Percentiles rank a stretch among this genome's conserved stretches.
Conservation (phyloP, 148 eudicot species). For the Chenopodium formosanum region DNA sequence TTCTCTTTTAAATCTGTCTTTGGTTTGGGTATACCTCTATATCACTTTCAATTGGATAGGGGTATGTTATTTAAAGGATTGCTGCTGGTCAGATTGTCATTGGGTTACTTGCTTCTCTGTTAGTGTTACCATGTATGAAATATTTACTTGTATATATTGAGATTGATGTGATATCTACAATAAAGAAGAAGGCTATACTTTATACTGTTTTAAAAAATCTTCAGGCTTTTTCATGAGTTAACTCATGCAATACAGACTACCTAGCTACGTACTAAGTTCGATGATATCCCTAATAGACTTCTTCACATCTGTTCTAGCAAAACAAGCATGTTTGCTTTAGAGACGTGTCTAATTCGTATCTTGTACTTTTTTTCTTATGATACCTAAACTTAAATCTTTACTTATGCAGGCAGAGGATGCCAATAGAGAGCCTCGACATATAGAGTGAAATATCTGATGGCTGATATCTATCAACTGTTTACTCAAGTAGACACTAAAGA, state of each 20-base stretch:
- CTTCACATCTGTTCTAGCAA: not conserved
- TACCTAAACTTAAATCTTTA: not conserved
- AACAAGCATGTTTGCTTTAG: not conserved
- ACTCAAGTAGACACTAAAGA: not conserved
- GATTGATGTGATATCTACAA: not conserved
- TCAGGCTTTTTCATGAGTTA: no score
- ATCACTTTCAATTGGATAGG: not conserved
- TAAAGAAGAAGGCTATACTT: not conserved
- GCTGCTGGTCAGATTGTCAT: not conserved
- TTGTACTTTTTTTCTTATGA: not conserved
- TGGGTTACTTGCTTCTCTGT: not conserved
- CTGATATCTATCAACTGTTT: no score
- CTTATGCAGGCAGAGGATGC: slow-evolving; percentile 14
- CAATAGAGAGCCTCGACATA: slow-evolving; percentile 7
- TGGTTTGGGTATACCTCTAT: not conserved
- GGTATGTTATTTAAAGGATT: no score
- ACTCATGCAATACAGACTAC: no score
- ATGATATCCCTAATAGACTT: not conserved
- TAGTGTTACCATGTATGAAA: not conserved
- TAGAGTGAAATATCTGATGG: slow-evolving; percentile 17
- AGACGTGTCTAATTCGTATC: not conserved
- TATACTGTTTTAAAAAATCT: no score
- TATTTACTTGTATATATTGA: not conserved
- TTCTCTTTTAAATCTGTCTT: not conserved
- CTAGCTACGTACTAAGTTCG: not conserved